phyloP scores from a whole-genome alignment of 2,329 filamentous ascomycete genomes.

The Colletotrichum cordylinicola region DNA sequence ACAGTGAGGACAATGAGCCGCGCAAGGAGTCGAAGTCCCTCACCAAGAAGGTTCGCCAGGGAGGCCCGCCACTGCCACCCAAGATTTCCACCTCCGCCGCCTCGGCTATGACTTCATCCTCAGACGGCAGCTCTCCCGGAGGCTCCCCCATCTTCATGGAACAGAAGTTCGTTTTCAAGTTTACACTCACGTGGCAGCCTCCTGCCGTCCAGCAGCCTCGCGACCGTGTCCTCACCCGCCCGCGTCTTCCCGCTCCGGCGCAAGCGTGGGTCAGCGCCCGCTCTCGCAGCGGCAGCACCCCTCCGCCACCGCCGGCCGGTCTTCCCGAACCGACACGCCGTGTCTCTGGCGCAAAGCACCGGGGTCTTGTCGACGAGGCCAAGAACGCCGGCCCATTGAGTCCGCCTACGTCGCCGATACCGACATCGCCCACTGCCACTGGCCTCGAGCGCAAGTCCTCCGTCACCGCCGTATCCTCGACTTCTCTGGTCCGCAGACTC shows the following conservation, averaged over 20 bases:
- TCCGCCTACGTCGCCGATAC: conserved; percentile 29
- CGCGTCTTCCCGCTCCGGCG: conserved; percentile 73
- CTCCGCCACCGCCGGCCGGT: conserved; percentile 38
- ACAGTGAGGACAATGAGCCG: conserved; percentile 51
- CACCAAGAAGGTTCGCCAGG: conserved; percentile 5
- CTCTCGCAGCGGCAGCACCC: conserved; percentile 42
- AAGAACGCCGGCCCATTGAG: conserved; percentile 51
- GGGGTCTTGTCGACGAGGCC: conserved; percentile 55
- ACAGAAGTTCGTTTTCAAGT: conserved; percentile 73
- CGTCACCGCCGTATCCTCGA: conserved; percentile 20
- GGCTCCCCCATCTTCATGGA: conserved; percentile 61
- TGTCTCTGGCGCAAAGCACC: conserved; percentile 50
- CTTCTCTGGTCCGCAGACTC: conserved; percentile 13
- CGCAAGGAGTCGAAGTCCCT: conserved; percentile 52
- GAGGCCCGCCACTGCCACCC: conserved; percentile 37
- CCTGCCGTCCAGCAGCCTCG: conserved; percentile 57
- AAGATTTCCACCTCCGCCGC: conserved; percentile 35
- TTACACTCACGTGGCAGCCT: conserved; percentile 71
- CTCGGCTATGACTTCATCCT: conserved; percentile 40
- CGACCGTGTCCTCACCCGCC: conserved; percentile 69
- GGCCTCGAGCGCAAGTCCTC: conserved; percentile 25
- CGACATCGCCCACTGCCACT: not conserved
- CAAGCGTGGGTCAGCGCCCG: conserved; percentile 64
- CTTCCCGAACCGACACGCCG: conserved; percentile 51
- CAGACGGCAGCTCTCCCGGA: conserved; percentile 59